A percentile compares a stretch with the other conserved stretches of the same genome.
These are phyloP conservation scores for Tuber indicum DNA, from an alignment of 495 filamentous ascomycete genomes.

Conservation along the genomic window DNA sequence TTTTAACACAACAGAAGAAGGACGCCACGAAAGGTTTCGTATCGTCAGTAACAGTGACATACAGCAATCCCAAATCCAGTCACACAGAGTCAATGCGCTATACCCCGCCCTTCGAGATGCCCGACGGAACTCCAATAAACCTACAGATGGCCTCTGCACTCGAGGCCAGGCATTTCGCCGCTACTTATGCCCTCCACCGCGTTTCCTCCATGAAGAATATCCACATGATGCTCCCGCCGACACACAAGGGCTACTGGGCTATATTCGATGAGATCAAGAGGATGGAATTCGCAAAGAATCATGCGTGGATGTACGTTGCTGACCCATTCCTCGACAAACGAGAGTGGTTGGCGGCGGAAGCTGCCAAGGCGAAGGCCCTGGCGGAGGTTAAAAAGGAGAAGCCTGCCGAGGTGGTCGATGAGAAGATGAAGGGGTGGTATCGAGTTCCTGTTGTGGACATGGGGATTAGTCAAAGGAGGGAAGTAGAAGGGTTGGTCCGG, in stretches of 20 bases:
- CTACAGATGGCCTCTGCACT: conserved; percentile 67
- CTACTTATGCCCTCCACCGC: conserved; percentile 81
- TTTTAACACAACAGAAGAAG: conserved; percentile 40
- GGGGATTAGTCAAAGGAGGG: conserved; percentile 65
- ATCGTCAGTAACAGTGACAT: conserved; percentile 69
- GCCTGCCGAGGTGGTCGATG: conserved; percentile 15
- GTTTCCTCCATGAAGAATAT: conserved; percentile 91
- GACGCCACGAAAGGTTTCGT: conserved; percentile 56
- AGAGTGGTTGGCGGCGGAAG: conserved; percentile 69
- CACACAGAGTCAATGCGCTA: conserved; percentile 57
- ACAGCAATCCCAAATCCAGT: conserved; percentile 73
- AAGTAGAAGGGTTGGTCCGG: conserved; percentile 71
- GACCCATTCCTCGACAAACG: conserved; percentile 79
- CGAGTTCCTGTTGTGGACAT: conserved; percentile 85
- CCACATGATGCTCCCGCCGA: conserved; percentile 88
- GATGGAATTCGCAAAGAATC: conserved; percentile 66
- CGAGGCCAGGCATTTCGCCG: conserved; percentile 88
- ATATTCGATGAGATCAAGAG: conserved; percentile 73
- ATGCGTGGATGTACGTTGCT: conserved; percentile 88
- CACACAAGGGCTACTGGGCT: conserved; percentile 75
- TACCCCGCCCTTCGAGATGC: conserved; percentile 68
- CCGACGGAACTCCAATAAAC: conserved; percentile 56
- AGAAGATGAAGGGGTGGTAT: conserved; percentile 60
- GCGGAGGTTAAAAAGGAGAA: conserved; percentile 25
- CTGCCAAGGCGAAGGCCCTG: conserved; percentile 56